Evolutionary conservation across 805 yeast genomes (phyloP).

Genomic region (Kuraishia floccosa): DNA sequence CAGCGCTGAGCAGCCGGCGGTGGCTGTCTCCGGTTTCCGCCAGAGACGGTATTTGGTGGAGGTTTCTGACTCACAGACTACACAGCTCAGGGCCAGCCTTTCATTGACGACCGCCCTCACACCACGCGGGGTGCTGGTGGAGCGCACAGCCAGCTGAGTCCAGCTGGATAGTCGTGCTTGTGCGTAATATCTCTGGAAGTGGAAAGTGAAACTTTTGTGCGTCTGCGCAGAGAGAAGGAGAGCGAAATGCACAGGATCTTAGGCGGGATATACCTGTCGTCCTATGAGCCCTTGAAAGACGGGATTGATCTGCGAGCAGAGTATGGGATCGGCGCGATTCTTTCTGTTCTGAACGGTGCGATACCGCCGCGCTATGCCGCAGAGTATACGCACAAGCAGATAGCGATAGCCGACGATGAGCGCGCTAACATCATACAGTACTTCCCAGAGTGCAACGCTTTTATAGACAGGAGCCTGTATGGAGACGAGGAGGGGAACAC

Average conservation of each 20-base stretch:
- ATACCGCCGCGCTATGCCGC: constrained; percentile 39
- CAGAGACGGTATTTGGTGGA: not conserved
- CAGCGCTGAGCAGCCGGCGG: not conserved
- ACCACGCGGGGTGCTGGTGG: too few relatives aligned
- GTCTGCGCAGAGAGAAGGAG: constrained; percentile 4
- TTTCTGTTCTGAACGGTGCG: constrained; percentile 58
- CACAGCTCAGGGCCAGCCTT: too few relatives aligned
- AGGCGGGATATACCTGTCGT: constrained; percentile 73
- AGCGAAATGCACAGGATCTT: constrained; percentile 24
- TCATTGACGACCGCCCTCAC: too few relatives aligned
- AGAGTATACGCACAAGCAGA: constrained; percentile 41
- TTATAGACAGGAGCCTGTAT: constrained; percentile 56
- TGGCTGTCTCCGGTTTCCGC: not conserved
- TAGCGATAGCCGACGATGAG: constrained; percentile 66
- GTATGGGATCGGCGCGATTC: constrained; percentile 54
- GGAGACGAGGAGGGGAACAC: constrained; percentile 16
- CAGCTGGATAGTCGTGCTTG: too few relatives aligned
- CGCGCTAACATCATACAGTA: constrained; percentile 52
- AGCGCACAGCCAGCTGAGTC: too few relatives aligned
- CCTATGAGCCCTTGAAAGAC: constrained; percentile 52
- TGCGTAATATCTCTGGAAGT: too few relatives aligned
- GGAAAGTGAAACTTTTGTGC: too few relatives aligned
- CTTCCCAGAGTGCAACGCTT: constrained; percentile 49
- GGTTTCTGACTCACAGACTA: too few relatives aligned
- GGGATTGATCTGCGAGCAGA: constrained; percentile 37